Conservation (phyloP, 2,329 filamentous ascomycete genomes). For the Aciculosporium take region DNA sequence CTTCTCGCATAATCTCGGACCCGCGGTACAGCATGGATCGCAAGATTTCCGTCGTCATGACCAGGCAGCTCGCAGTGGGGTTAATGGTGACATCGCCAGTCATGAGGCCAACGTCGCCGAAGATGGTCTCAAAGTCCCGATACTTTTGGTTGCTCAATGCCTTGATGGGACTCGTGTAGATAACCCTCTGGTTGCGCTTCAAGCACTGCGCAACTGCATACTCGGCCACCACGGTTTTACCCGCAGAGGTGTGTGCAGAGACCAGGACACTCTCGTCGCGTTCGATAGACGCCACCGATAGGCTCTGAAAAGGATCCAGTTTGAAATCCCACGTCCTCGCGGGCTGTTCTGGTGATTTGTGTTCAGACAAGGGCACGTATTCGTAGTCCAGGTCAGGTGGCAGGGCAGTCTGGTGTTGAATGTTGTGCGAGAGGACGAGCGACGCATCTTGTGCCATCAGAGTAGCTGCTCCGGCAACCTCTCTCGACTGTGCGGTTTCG, state of each 20-base stretch:
- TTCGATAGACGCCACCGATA: conserved; percentile 89
- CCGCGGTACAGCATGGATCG: conserved; percentile 96
- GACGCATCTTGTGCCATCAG: conserved; percentile 50
- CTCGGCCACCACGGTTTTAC: conserved; percentile 96
- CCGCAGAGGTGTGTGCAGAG: conserved; percentile 91
- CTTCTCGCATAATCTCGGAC: conserved; percentile 98
- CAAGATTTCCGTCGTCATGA: conserved; percentile 99
- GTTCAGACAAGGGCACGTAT: conserved; percentile 87
- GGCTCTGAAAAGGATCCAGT: conserved; percentile 91
- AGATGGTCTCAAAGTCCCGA: conserved; percentile 86
- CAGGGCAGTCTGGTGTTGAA: conserved; percentile 92
- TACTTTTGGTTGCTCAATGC: conserved; percentile 98
- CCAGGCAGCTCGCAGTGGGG: conserved; percentile 89
- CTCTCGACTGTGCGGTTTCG: conserved; percentile 84
- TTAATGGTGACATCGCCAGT: conserved; percentile 99
- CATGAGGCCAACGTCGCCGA: conserved; percentile 95
- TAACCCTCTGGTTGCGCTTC: conserved; percentile 94
- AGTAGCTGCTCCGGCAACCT: conserved; percentile 69
- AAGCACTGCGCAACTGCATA: conserved; percentile 96
- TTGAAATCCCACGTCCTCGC: conserved; percentile 78
- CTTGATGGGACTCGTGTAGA: conserved; percentile 99
- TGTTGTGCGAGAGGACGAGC: conserved; percentile 86
- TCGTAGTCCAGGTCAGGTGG: conserved; percentile 89
- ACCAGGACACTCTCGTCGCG: conserved; percentile 92
- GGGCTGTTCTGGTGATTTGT: conserved; percentile 77